A percentile compares a stretch with the other conserved stretches of the same genome.
phyloP scores from a whole-genome alignment of 306 rosid genomes.

The Quercus agrifolia region DNA sequence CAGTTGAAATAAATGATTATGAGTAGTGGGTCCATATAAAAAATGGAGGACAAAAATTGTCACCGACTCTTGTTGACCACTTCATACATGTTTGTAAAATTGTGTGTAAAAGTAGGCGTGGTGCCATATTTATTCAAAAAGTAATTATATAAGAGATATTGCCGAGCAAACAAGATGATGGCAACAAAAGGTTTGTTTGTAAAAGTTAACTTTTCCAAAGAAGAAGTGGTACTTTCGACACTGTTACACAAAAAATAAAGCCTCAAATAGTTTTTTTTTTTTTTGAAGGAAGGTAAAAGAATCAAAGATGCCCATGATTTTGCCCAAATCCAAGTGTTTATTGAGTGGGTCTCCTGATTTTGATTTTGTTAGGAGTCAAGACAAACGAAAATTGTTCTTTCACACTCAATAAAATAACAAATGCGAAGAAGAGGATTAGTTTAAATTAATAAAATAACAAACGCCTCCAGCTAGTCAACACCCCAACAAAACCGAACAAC shows the following conservation, averaged over 20 bases:
- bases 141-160: background rate
- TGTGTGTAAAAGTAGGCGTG: too few relatives aligned
- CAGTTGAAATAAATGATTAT: too few relatives aligned
- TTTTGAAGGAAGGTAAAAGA: background rate
- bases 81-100: too few relatives aligned
- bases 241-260: background rate
- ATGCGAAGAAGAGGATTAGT: constrained; percentile 5
- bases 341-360: constrained; percentile 38
- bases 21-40: too few relatives aligned
- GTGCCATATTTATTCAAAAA: too few relatives aligned
- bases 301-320: constrained; percentile 27
- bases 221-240: background rate
- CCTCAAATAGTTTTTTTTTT: background rate
- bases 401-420: too few relatives aligned
- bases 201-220: constrained; percentile 7
- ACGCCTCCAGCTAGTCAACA: constrained; percentile 9
- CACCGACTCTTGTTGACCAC: too few relatives aligned
- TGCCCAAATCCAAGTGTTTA: constrained; percentile 39
- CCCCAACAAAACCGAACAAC: constrained; percentile 6
- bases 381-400: constrained; percentile 9
- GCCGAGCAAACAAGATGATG: background rate
- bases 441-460: constrained; percentile 13
- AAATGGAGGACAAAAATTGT: too few relatives aligned
- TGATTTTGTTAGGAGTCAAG: constrained; percentile 32
- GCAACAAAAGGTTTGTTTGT: background rate